Percentiles rank a stretch among this genome's conserved stretches.
Conservation (phyloP, 2,329 filamentous ascomycete genomes). For the Beauveria rudraprayagi region DNA sequence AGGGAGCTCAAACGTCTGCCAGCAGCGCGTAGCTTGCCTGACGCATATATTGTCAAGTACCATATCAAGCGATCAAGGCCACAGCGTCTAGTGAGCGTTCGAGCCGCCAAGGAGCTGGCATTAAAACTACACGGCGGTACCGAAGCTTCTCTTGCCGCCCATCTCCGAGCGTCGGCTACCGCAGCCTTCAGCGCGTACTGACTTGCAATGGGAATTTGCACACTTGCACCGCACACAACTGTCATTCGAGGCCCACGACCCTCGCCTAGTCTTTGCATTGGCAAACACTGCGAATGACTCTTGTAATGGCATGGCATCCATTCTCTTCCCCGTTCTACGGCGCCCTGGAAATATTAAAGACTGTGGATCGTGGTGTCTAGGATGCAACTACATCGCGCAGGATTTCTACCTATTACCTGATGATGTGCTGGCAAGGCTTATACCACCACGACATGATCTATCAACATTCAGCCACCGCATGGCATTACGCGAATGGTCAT, state of each 20-base stretch:
- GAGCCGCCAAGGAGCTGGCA: conserved; percentile 21
- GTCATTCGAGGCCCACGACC: background rate
- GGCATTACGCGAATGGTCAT: conserved; percentile 5
- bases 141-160: background rate
- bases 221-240: background rate
- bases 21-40: conserved; percentile 19
- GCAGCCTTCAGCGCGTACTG: too few relatives aligned
- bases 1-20: conserved; percentile 14
- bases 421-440: background rate
- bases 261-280: background rate
- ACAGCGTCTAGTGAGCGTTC: conserved; percentile 21
- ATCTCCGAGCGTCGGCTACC: background rate
- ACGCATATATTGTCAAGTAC: conserved; percentile 15
- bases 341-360: background rate
- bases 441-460: background rate
- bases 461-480: background rate
- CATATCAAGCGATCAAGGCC: conserved; percentile 12
- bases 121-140: conserved; percentile 20
- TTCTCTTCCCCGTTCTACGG: background rate
- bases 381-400: background rate
- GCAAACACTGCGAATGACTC: background rate
- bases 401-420: background rate
- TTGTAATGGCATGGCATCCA: background rate
- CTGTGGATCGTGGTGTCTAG: background rate
- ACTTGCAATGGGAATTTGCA: background rate